Evolutionary conservation across 2,329 filamentous ascomycete genomes (phyloP), one percentile per base, ranked within the genome.

Genomic region (Teratosphaeria gauchensis): DNA sequence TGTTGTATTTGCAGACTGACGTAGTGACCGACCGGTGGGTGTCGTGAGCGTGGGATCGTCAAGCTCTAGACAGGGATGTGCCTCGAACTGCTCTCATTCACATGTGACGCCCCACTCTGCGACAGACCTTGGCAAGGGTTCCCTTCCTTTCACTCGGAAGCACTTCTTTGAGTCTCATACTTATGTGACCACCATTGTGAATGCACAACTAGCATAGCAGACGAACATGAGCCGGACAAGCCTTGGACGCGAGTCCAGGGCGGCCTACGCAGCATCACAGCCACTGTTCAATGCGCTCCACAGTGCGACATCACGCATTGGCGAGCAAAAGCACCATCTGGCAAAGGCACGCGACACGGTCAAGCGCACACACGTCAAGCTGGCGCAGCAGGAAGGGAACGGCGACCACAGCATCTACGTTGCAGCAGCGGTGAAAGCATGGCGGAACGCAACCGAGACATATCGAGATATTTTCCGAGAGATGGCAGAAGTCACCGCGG

Each of bases 231-330:
- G 16, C 16, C 42, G 42, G 5, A 48, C n/a, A n/a, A 48, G 42
- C 19, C 6, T 48, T 4, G 58, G 62, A 31, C 59, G 62, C 51
- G 38, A 59, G 48, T 24, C 54, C 48, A 63, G 51, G 14, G 68
- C 68, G 12, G 69, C 68, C 16, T 69, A 69, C 42, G 62, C 63
- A 30, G 68, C 66, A 4, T 69, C 66, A 2, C 68, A 71, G 57
- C 67, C 66, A 21, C 58, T 71, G 35, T 69, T 68, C 61, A 62
- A 66, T 56, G 63, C 65, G 16, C 63, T 71, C 5, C 58, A 61
- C n/a, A 60, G 57, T 54, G 67, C 63, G n/a, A 61, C 59, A 42
- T 55, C 53, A 5, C 46, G 58, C 7, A 21, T 68, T 21, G 58
- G 61, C 28, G 52, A 63, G 12, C 67, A 70, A 54, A 64, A 61